A percentile compares a stretch with the other conserved stretches of the same genome.
Conservation (phyloP, 768 basidiomycete genomes). For the Dioszegia crocea region DNA sequence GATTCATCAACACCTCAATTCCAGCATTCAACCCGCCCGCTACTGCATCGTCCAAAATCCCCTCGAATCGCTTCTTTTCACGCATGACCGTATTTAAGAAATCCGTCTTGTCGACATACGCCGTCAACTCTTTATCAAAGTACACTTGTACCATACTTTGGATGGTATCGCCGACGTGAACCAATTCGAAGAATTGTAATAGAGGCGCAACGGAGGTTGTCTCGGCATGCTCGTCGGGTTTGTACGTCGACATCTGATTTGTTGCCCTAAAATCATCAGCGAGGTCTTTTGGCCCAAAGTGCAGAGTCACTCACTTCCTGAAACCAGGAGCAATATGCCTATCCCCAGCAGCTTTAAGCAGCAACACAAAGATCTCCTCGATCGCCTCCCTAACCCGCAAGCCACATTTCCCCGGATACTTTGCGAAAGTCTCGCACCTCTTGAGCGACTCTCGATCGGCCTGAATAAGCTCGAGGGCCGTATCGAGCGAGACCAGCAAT, state of each 20-base stretch:
- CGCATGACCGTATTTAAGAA: conserved; percentile 88
- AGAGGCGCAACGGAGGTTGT: conserved; percentile 83
- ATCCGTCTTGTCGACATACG: conserved; percentile 84
- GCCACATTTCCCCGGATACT: conserved; percentile 83
- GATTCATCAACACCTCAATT: conserved; percentile 91
- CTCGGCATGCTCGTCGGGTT: conserved; percentile 77
- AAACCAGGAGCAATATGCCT: conserved; percentile 80
- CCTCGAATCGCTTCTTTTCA: conserved; percentile 96
- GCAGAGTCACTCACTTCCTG: conserved; percentile 56
- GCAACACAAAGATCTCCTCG: conserved; percentile 84
- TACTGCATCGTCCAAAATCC: conserved; percentile 84
- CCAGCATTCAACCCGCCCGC: conserved; percentile 91
- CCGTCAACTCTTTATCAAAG: conserved; percentile 90
- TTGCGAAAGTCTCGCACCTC: conserved; percentile 81
- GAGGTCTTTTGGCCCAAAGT: not conserved
- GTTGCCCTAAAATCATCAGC: conserved; percentile 61
- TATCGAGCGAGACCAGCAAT: conserved; percentile 83
- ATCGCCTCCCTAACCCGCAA: conserved; percentile 84
- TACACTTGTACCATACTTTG: conserved; percentile 97
- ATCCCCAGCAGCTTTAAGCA: conserved; percentile 71
- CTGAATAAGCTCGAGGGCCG: conserved; percentile 86
- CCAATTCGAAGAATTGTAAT: conserved; percentile 94
- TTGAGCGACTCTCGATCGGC: conserved; percentile 86
- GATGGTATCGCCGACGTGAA: conserved; percentile 94
- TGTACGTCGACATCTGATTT: conserved; percentile 81